phyloP scores from a whole-genome alignment of 164 flowering plant species.

The Vitis rupestris region DNA sequence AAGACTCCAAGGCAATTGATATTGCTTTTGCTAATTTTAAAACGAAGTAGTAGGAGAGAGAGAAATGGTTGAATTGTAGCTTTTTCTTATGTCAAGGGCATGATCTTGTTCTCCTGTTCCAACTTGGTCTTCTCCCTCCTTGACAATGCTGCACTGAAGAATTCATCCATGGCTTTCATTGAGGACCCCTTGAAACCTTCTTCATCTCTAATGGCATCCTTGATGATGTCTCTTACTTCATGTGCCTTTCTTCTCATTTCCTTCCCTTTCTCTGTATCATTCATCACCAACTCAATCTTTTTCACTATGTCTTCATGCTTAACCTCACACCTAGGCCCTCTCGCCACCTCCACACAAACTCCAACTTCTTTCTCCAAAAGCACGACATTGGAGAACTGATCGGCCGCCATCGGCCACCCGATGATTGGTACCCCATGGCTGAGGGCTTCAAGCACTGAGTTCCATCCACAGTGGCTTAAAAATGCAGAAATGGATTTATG shows the following conservation, averaged over 20 bases:
- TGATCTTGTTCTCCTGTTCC: too few relatives aligned
- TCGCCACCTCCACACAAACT: constrained; percentile 56
- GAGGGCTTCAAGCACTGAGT: constrained; percentile 48
- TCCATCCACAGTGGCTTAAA: constrained; percentile 62
- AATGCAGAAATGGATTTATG: constrained; percentile 36
- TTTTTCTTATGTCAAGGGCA: too few relatives aligned
- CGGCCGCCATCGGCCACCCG: constrained; percentile 60
- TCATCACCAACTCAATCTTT: constrained; percentile 47
- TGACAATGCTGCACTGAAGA: constrained; percentile 15
- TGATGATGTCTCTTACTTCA: constrained; percentile 28
- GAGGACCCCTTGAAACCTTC: constrained; percentile 22
- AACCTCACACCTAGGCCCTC: constrained; percentile 43
- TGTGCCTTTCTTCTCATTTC: constrained; percentile 34
- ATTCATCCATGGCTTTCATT: constrained; percentile 21
- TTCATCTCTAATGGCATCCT: constrained; percentile 35
- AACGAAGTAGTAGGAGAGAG: too few relatives aligned
- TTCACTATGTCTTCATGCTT: constrained; percentile 29
- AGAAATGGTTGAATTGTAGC: too few relatives aligned
- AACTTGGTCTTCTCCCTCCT: neutral
- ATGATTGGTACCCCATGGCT: constrained; percentile 45
- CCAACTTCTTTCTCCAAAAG: constrained; percentile 40
- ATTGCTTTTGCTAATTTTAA: too few relatives aligned
- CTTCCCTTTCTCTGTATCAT: constrained; percentile 27
- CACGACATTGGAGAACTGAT: constrained; percentile 49
- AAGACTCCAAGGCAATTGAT: too few relatives aligned